These are phyloP conservation scores for Xylaria digitata DNA, from an alignment of 2,329 filamentous ascomycete genomes.

Conservation along the genomic window DNA sequence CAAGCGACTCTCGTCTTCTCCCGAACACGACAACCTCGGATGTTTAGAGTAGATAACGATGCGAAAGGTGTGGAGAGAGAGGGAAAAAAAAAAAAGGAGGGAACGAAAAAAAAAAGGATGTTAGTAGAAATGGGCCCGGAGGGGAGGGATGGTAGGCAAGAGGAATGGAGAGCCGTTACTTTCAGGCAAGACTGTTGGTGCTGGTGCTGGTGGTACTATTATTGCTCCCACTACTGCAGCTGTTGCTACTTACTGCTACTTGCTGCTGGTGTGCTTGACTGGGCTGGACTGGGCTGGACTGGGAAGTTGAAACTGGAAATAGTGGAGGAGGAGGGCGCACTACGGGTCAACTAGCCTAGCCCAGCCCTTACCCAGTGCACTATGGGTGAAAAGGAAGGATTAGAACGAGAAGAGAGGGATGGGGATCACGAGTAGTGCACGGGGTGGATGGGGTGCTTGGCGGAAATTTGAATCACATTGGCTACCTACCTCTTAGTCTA, in stretches of 20 bases:
- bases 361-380: constrained; percentile 38
- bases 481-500: not conserved
- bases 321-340: constrained; percentile 38
- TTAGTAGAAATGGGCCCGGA: constrained; percentile 38
- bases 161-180: constrained; percentile 19
- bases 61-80: constrained; percentile 40
- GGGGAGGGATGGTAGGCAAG: constrained; percentile 17
- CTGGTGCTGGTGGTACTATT: not conserved
- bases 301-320: constrained; percentile 36
- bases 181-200: constrained; percentile 30
- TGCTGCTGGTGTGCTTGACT: constrained; percentile 1
- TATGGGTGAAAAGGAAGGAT: constrained; percentile 29
- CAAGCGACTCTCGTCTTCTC: constrained; percentile 43
- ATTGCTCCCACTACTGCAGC: not conserved
- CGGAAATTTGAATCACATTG: constrained; percentile 21
- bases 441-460: constrained; percentile 37
- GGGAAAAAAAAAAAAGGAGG: constrained; percentile 33
- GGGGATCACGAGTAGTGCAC: constrained; percentile 10
- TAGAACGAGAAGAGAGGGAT: constrained; percentile 18
- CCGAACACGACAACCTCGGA: constrained; percentile 49
- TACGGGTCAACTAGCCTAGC: constrained; percentile 37
- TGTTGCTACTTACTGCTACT: not conserved
- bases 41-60: constrained; percentile 35
- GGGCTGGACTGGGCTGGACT: constrained; percentile 27
- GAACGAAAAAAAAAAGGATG: constrained; percentile 37